These are phyloP conservation scores for Hanseniaspora lindneri DNA, from an alignment of 805 yeast species.

Conservation along the genomic window DNA sequence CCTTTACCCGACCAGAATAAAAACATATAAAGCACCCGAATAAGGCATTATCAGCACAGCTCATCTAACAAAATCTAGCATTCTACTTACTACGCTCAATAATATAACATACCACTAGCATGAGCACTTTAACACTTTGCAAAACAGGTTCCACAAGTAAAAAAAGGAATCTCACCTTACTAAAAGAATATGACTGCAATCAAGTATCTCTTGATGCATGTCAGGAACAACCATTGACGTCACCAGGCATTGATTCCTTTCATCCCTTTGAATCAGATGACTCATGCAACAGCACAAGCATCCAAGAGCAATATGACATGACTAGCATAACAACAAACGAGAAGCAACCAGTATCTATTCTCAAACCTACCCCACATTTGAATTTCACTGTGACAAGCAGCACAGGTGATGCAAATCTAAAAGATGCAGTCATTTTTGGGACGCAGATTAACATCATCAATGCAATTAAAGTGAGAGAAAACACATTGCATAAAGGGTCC, in stretches of 20 bases:
- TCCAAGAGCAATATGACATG: too few species aligned
- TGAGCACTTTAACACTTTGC: too few species aligned
- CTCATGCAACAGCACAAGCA: not conserved
- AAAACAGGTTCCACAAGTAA: too few species aligned
- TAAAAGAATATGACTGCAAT: not conserved
- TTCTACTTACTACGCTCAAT: too few species aligned
- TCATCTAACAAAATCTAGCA: too few species aligned
- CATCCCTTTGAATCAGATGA: not conserved
- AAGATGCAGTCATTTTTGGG: conserved; percentile 15
- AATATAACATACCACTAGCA: too few species aligned
- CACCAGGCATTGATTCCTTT: not conserved
- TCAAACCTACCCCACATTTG: conserved; percentile 3
- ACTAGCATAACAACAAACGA: not conserved
- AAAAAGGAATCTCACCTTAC: too few species aligned
- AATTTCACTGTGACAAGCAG: conserved; percentile 11
- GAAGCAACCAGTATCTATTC: not conserved
- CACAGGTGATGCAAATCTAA: not conserved
- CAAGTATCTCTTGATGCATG: not conserved
- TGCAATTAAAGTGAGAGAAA: conserved; percentile 9
- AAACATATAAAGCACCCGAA: too few species aligned
- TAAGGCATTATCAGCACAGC: too few species aligned
- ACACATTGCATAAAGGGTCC: not conserved
- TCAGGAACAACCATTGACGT: not conserved
- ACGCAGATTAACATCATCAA: conserved; percentile 16
- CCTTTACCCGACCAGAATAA: too few species aligned